Base-by-base conservation (phyloP, 805 yeast genomes). In the Ogataea wickerhamii region DNA sequence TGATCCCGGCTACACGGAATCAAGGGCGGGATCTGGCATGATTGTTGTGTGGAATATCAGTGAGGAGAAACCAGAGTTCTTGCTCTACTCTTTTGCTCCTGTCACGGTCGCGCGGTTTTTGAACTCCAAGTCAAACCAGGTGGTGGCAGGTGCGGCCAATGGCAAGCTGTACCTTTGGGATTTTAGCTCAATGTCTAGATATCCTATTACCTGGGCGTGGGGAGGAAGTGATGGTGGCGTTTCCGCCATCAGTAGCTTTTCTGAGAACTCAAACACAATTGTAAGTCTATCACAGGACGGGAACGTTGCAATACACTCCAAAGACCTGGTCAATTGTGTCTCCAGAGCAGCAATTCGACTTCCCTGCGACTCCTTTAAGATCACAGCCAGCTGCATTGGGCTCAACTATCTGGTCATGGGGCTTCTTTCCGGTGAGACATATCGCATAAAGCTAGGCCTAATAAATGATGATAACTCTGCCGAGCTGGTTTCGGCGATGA, bases 161-260 rank as follows among this genome's bases (percentile, higher is more conserved):
- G 83, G 84, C 0, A 65, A 66, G 34, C 32, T 78, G 1, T 69
- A 67, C n/a, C 55, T 73, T 6, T 77, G 80, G 80, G 74, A 75
- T 25, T 47, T 57, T 30, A 39, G 46, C 44, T 70, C 58, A 3
- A 8, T 22, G n/a, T 49, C 60, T n/a, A 41, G 54, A 32, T 56
- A 49, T 32, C 62, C 61, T 3, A 38, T 46, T 10, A 32, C 51
- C 6, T 30, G 51, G 11, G 39, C 49, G 4, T 10, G 32, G 10
- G 36, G 22, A 17, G 33, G 31, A 8, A 13, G n/a, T 12, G 18
- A 32, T 11, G 25, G 16, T n/a, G 34, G 33, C 16, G 23, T 24
- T 4, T 41, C 39, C 20, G 45, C 64, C 3, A 45, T 58, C 3
- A 30, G 56, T 11, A 34, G 47, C 6, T 28, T 58, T 6, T 25